Base-by-base conservation (phyloP, 176 grass and related monocot genomes). In the Miscanthus lutarioriparius region DNA sequence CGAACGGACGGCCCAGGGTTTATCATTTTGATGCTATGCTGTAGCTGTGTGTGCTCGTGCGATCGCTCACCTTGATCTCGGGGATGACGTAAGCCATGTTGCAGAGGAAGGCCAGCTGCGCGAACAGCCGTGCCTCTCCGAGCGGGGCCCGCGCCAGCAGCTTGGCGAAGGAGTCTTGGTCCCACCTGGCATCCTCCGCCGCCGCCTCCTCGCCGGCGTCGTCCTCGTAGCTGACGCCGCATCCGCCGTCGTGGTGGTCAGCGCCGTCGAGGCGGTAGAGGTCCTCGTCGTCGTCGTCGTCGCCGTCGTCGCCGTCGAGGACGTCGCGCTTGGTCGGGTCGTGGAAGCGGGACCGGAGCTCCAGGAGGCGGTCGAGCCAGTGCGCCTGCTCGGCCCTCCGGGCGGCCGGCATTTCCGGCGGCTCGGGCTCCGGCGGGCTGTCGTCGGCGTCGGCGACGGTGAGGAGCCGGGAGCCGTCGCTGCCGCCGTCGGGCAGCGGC, bases 61-160 rank as follows among this genome's bases (percentile, higher is more conserved):
- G 9, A 25, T 26, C 10, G 58, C 82, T 89, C 30, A 99, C 96
- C 93, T 96, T 94, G 84, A 99, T 96, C 72, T 96, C 93, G 1
- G 91, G 89, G 72, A 99, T 99, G 80, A 90, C 87, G 83, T 99
- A 99, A 36, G 96, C 96, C 88, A 94, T 92, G 96, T 92, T 96
- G 80, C 93, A 99, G 88, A 99, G 96, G 88, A 87, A 92, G 58
- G 93, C 91, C 81, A 99, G 84, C 86, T 96, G 93, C 78, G 89
- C 74, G 81, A 99, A 94, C 66, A 94, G 93, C 32, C 86, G 82
- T 41, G 91, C 90, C 73, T 96, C 93, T 45, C 78, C 82, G 66
- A 67, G 89, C 11, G 93, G 81, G 70, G 89, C 93, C 72, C 84
- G 86, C 77, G 78, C 86, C 80, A 99, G 80, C 67, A 96, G 84